Base-by-base conservation (phyloP, 2,329 filamentous ascomycete species). In the Venturia nashicola region DNA sequence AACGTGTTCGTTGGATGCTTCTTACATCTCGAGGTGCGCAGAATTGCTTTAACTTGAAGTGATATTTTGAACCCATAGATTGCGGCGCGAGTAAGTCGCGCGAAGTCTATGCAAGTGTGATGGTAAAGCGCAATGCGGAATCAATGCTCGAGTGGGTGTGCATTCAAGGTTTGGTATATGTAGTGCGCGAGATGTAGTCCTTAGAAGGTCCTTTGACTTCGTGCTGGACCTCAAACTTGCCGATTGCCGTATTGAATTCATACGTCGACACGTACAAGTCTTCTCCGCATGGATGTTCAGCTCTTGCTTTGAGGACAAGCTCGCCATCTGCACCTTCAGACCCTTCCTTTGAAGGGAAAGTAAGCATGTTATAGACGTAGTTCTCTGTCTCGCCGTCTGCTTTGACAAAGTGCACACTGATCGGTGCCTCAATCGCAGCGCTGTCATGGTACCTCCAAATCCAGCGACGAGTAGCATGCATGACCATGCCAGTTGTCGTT, bases 131-230 rank as follows among this genome's bases (percentile, higher is more conserved):
- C 9, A 23, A 11, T 48, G n/a, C n/a, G 11, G 44, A n/a, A 8
- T 34, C 23, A 55, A 48, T 7, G 11, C 44, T 18, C 6, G 18
- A 14, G 7, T 6, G 20, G 7, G 7, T 20, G 18, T 23, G 20
- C 8, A 18, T n/a, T 36, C 18, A 57, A 8, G 27, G 5, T 16
- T 36, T 36, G 5, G 14, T 59, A n/a, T 55, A 63, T 42, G 23
- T 40, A 7, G 48, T 63, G 27, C 23, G 32, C 23, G 61, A 63
- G 18, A 72, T 68, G 70, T 77, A 77, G 54, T 75, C 74, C 67
- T 77, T 77, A 67, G 69, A 69, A 43, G 75, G 75, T 43, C 75
- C 76, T 57, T 69, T 69, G 4, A 76, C 75, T 67, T 74, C 72
- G 66, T 77, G 76, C 61, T 67, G 62, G 3, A 76, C 71, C 62